Conservation (phyloP, 140 eudicot species). For the Bidens hawaiensis region DNA sequence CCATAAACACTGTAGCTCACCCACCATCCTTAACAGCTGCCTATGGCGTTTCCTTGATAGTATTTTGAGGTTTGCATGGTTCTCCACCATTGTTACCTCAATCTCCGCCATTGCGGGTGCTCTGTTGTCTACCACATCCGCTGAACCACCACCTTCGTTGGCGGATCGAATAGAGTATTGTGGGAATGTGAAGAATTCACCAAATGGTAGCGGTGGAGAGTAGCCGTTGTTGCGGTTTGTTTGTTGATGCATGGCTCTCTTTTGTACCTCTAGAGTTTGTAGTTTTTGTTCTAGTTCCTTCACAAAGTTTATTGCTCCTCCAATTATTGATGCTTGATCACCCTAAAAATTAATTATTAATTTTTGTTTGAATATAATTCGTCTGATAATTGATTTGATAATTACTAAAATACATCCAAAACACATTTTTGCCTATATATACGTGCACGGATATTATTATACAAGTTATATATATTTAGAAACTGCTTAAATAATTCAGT, state of each 20-base stretch:
- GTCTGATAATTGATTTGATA: not conserved
- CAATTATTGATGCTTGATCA: constrained; percentile 60
- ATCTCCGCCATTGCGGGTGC: constrained; percentile 52
- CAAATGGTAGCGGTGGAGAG: constrained; percentile 26
- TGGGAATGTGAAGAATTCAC: constrained; percentile 58
- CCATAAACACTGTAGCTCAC: constrained; percentile 57
- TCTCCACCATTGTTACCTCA: constrained; percentile 63
- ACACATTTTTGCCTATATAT: too few relatives aligned
- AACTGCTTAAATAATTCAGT: too few relatives aligned
- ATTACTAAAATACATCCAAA: not conserved
- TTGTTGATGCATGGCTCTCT: constrained; percentile 28
- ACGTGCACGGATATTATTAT: too few relatives aligned
- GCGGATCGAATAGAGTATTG: constrained; percentile 35
- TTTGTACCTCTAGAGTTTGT: constrained; percentile 43
- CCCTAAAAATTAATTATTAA: constrained; percentile 27
- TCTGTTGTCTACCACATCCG: constrained; percentile 4
- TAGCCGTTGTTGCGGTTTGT: not conserved
- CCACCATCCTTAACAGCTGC: constrained; percentile 55
- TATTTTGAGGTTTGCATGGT: constrained; percentile 67
- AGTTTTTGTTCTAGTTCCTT: constrained; percentile 55
- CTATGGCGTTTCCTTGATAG: constrained; percentile 41
- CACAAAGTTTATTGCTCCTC: constrained; percentile 57
- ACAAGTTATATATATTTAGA: too few relatives aligned
- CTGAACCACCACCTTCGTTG: not conserved
- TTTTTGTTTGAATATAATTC: not conserved